Evolutionary conservation across 306 rosid genomes (phyloP).

Genomic region (Medicago arabica): DNA sequence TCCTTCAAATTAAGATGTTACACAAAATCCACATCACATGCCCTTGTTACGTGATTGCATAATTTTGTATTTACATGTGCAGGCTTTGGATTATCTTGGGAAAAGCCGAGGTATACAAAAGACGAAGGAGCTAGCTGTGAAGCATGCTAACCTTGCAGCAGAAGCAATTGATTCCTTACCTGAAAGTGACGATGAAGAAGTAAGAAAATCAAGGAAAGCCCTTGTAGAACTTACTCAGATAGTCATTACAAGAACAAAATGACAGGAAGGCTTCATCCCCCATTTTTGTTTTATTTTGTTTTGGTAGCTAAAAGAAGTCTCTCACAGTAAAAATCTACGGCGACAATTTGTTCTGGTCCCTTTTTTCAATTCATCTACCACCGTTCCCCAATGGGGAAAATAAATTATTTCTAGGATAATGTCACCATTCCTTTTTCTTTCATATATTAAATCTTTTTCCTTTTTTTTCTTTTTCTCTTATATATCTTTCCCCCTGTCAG

Average conservation of each 20-base stretch:
- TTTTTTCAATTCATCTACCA: constrained; percentile 24
- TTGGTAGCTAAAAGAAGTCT: constrained; percentile 30
- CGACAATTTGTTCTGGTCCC: constrained; percentile 16
- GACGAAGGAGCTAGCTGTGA: constrained; percentile 79
- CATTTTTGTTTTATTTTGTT: neutral
- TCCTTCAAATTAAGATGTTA: constrained; percentile 6
- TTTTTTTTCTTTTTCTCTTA: neutral
- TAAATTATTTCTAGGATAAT: constrained; percentile 37
- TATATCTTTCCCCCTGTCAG: neutral
- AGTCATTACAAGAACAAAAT: constrained; percentile 86
- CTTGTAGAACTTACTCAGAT: constrained; percentile 80
- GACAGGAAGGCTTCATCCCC: constrained; percentile 28
- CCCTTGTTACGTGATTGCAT: neutral
- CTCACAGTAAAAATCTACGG: constrained; percentile 25
- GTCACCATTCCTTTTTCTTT: constrained; percentile 20
- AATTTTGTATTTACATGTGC: constrained; percentile 31
- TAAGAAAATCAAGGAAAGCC: constrained; percentile 82
- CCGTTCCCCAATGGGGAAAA: constrained; percentile 36
- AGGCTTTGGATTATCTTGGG: constrained; percentile 93
- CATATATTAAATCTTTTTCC: constrained; percentile 22
- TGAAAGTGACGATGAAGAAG: constrained; percentile 67
- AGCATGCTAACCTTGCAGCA: constrained; percentile 89
- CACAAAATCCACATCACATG: constrained; percentile 15
- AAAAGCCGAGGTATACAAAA: constrained; percentile 85
- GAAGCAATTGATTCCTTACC: constrained; percentile 91